Conservation (phyloP, 352 stramenopile species). For the Phytophthora pisi region DNA sequence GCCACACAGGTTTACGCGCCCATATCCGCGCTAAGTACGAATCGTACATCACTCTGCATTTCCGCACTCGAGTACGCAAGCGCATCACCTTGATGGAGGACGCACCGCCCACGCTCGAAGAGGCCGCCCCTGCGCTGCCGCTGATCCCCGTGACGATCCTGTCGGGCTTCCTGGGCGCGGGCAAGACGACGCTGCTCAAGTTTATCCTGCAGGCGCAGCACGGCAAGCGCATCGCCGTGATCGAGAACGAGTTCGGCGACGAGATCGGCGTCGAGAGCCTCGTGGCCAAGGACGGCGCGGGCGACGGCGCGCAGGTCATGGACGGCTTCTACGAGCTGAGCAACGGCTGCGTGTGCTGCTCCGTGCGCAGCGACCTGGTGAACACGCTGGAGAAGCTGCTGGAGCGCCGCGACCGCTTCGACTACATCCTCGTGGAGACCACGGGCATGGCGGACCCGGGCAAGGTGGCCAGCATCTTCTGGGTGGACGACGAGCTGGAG, state of each 20-base stretch:
- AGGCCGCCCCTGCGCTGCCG: neutral
- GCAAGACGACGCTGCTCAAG: slow-evolving; percentile 98
- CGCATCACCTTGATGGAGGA: slow-evolving; percentile 4
- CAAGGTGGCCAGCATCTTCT: slow-evolving; percentile 96
- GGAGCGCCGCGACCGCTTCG: slow-evolving; percentile 77
- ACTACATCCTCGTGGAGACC: slow-evolving; percentile 95
- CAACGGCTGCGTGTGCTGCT: slow-evolving; percentile 99
- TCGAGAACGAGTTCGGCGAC: slow-evolving; percentile 99
- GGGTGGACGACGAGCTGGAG: slow-evolving; percentile 93
- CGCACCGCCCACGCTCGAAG: neutral
- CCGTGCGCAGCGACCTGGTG: slow-evolving; percentile 92
- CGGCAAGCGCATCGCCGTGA: slow-evolving; percentile 96
- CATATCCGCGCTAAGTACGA: neutral
- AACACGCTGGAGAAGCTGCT: slow-evolving; percentile 88
- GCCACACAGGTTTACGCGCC: slow-evolving; percentile 7
- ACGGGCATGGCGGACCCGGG: slow-evolving; percentile 94
- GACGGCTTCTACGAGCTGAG: slow-evolving; percentile 95
- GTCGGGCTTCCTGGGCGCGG: slow-evolving; percentile 95
- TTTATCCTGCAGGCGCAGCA: slow-evolving; percentile 94
- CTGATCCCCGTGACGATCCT: slow-evolving; percentile 94
- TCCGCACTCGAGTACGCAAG: neutral
- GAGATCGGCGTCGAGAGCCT: slow-evolving; percentile 95
- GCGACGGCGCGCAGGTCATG: slow-evolving; percentile 55
- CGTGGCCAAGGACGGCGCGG: slow-evolving; percentile 74
- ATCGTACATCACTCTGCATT: neutral